phyloP scores from a whole-genome alignment of 2,329 filamentous ascomycete species.

The Epichloe coenophiala region DNA sequence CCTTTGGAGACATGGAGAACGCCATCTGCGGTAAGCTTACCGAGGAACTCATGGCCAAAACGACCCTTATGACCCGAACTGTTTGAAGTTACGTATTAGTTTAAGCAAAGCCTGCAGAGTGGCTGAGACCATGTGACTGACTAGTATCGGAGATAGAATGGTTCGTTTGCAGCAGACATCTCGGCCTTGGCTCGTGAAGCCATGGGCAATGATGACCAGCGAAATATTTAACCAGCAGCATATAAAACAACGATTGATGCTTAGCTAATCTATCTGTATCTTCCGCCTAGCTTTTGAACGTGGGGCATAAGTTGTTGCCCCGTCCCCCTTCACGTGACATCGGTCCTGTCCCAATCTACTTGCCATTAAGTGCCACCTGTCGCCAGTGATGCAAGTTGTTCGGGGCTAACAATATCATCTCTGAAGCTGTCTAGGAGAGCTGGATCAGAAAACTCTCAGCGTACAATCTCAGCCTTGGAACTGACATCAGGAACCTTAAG shows the following conservation, averaged over 20 bases:
- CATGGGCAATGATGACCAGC: neutral
- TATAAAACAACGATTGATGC: neutral
- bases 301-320: neutral
- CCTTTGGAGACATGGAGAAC: neutral
- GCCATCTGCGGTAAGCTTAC: conserved; percentile 29
- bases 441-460: conserved; percentile 13
- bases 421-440: conserved; percentile 10
- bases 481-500: conserved; percentile 8
- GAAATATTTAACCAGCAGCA: too few species aligned
- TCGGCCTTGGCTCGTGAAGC: neutral
- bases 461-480: conserved; percentile 14
- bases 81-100: conserved; percentile 7
- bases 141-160: conserved; percentile 97
- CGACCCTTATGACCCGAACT: conserved; percentile 96
- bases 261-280: neutral
- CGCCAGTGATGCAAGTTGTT: neutral
- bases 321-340: conserved; percentile 3
- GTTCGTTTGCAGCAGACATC: conserved; percentile 60
- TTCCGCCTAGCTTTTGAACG: neutral
- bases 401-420: conserved; percentile 1
- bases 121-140: conserved; percentile 33
- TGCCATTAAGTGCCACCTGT: conserved; percentile 4
- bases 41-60: conserved; percentile 95
- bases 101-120: neutral
- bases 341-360: neutral